These are phyloP conservation scores for Beauveria sp. DNA, from an alignment of 2,329 filamentous ascomycete genomes.

Conservation along the genomic window DNA sequence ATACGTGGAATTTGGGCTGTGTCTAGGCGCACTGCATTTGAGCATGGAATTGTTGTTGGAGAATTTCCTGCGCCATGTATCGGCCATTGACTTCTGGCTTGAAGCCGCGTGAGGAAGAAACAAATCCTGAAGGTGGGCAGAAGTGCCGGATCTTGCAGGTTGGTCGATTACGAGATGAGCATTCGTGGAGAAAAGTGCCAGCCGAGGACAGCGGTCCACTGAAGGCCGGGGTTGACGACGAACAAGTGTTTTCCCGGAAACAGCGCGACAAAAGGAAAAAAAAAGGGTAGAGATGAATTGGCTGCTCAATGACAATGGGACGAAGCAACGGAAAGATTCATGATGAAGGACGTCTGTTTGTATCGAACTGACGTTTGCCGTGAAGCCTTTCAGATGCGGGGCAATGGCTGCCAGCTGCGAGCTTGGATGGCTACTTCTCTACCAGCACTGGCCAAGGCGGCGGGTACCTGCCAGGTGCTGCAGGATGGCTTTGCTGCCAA, in stretches of 20 bases:
- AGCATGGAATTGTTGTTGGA: background rate
- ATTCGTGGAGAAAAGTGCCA: background rate
- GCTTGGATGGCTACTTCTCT: too few species aligned
- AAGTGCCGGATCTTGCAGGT: background rate
- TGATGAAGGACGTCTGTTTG: background rate
- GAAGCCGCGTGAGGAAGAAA: background rate
- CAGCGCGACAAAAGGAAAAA: too few species aligned
- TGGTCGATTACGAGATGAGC: slow-evolving; percentile 6
- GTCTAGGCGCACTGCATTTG: background rate
- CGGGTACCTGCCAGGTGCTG: background rate
- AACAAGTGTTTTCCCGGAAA: background rate
- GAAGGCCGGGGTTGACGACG: background rate
- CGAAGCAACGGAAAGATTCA: background rate
- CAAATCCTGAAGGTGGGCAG: background rate
- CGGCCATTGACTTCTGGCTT: background rate
- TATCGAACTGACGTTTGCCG: background rate
- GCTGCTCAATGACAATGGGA: background rate
- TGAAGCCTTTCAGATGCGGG: background rate
- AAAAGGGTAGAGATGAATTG: background rate
- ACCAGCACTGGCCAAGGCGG: too few species aligned
- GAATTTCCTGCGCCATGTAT: background rate
- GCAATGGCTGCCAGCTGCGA: background rate
- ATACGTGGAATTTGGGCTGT: background rate
- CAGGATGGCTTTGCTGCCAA: background rate
- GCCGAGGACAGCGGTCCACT: background rate